A percentile compares a stretch with the other conserved stretches of the same genome.
These are phyloP conservation scores for Lachancea kluyveri DNA, from an alignment of 805 yeast species.

Conservation along the genomic window DNA sequence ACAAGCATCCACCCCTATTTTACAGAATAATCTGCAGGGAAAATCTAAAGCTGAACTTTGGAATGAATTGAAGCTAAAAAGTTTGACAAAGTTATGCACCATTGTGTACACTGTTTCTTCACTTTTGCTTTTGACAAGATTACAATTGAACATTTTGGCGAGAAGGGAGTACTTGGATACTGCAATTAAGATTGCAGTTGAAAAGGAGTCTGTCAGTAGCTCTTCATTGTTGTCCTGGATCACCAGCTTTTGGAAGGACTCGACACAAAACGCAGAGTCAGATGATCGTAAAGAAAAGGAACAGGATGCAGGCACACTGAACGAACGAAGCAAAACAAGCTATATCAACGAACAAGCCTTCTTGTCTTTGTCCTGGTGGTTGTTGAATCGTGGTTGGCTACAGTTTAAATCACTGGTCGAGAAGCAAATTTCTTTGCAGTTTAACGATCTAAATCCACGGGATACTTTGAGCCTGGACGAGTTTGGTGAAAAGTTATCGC, in stretches of 20 bases:
- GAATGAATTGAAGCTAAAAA: conserved; percentile 71
- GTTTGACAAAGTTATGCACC: conserved; percentile 68
- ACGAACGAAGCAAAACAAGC: conserved; percentile 27
- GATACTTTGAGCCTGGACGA: conserved; percentile 61
- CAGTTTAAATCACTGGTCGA: conserved; percentile 48
- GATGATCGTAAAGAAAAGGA: not conserved
- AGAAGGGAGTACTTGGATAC: conserved; percentile 78
- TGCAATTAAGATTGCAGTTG: conserved; percentile 59
- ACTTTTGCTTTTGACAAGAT: conserved; percentile 68
- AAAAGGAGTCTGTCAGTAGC: conserved; percentile 14
- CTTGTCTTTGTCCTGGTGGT: conserved; percentile 89
- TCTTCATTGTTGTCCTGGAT: conserved; percentile 7
- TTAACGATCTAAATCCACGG: conserved; percentile 62
- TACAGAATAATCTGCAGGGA: conserved; percentile 10
- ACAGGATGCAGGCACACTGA: conserved; percentile 1
- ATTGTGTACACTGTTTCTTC: conserved; percentile 63
- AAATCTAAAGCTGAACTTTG: conserved; percentile 66
- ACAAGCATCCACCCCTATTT: conserved; percentile 8
- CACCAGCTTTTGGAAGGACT: conserved; percentile 5
- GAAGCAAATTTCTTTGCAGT: conserved; percentile 50
- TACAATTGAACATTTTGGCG: conserved; percentile 85
- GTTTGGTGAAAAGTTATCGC: conserved; percentile 41
- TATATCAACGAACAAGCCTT: conserved; percentile 73
- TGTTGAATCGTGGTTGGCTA: conserved; percentile 80
- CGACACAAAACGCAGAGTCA: not conserved